Evolutionary conservation across 306 rosid genomes (phyloP), one percentile per base, ranked within the genome.

Genomic region (Medicago arabica): DNA sequence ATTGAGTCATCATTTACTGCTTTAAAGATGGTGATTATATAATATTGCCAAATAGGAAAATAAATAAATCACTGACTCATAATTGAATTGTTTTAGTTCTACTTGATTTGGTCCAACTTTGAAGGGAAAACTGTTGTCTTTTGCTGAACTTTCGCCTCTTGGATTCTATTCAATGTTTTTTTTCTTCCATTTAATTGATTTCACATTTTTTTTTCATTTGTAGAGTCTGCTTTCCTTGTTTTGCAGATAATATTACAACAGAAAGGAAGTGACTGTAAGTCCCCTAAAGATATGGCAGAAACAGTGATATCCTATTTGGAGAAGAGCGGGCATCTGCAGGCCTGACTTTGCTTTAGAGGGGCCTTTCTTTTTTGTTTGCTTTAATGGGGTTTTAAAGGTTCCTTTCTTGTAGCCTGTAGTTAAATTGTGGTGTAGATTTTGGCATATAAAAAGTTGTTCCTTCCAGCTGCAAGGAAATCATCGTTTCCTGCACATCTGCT

Each of bases 211-310:
- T 70, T 63, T 47, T 77, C 54, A 38, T 61, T 65, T 66, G 66
- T 17, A 61, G 63, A 31, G 43, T 54, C 53, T 39, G 57, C 64
- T 43, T 72, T 44, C 73, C 80, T 41, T 47, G 71, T 61, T 39
- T 85, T 81, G 81, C 93, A 95, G 97, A 88, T 95, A 71, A 79
- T 89, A 18, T 84, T 95, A 85, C 92, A 82, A 72, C 95, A 88
- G 64, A 77, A 83, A 64, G 97, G 78, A 77, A 67, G 71, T 78
- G 88, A 78, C 15, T 83, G 82, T 63, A 64, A 79, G 70, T 80
- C 96, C 43, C 91, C 93, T 0, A 43, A 69, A 36, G 87, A 80
- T 36, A 85, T 95, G 97, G 92, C 93, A 14, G 88, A 88, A 66
- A 75, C 72, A 44, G 88, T 95, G 78, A 83, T 88, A 64, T 83